Conservation (phyloP, 2,329 filamentous ascomycete species). For the Sporothrix humicola region DNA sequence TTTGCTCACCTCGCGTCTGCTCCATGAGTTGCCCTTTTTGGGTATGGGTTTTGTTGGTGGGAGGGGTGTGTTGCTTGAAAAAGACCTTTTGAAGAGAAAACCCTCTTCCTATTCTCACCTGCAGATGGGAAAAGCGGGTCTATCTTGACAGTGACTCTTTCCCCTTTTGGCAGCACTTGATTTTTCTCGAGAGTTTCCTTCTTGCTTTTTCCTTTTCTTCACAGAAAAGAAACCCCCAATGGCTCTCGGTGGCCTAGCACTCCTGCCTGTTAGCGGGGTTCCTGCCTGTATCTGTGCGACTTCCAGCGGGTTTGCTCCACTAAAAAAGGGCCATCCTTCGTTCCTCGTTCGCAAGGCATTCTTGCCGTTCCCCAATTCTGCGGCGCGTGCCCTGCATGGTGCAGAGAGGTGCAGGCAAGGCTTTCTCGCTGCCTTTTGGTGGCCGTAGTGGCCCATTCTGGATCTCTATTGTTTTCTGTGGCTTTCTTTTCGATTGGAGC, state of each 20-base stretch:
- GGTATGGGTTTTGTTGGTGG: not conserved
- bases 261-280: not conserved
- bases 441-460: not conserved
- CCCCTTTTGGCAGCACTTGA: constrained; percentile 19
- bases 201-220: not conserved
- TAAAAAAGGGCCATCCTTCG: not conserved
- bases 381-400: constrained; percentile 23
- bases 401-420: constrained; percentile 18
- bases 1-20: constrained; percentile 15
- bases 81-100: no score
- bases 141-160: constrained; percentile 7
- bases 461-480: not conserved
- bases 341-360: constrained; percentile 28
- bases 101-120: constrained; percentile 21
- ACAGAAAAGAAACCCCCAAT: not conserved
- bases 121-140: constrained; percentile 22
- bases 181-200: not conserved
- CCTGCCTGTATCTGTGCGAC: not conserved
- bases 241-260: not conserved
- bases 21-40: constrained; percentile 4
- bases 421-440: constrained; percentile 7
- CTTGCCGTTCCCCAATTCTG: constrained; percentile 12
- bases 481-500: not conserved
- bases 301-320: constrained; percentile 6
- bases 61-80: not conserved